Percentiles rank a stretch among this genome's conserved stretches.
phyloP scores from a whole-genome alignment of 75 land plant species.

The Ceratopteris richardii region DNA sequence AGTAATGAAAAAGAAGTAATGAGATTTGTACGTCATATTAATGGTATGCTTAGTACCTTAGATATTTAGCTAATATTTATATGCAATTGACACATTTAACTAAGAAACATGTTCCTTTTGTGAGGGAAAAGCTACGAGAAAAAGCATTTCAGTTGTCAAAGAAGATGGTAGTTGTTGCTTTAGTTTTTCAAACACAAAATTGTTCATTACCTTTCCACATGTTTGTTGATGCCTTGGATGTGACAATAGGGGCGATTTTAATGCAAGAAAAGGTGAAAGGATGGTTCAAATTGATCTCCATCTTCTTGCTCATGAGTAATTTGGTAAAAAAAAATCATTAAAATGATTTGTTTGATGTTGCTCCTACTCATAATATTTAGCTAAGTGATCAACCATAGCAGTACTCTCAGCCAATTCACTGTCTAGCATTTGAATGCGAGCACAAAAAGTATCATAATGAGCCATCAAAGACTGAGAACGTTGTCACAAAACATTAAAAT shows the following conservation, averaged over 20 bases:
- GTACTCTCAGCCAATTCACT: too few relatives aligned
- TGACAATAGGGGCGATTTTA: constrained; percentile 3
- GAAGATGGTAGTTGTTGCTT: not conserved
- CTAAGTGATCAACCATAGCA: too few relatives aligned
- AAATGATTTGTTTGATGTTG: too few relatives aligned
- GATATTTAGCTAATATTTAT: not conserved
- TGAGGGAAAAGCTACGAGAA: not conserved
- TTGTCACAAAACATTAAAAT: too few relatives aligned
- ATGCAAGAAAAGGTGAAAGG: not conserved
- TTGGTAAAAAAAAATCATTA: too few relatives aligned
- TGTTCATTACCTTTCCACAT: not conserved
- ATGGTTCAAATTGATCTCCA: too few relatives aligned
- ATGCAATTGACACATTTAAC: not conserved
- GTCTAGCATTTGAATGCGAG: too few relatives aligned
- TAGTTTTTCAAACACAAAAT: not conserved
- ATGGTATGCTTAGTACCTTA: not conserved
- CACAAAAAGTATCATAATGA: too few relatives aligned
- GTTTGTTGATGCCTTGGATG: constrained; percentile 2
- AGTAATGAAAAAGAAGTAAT: not conserved
- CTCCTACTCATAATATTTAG: too few relatives aligned
- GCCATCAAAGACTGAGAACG: too few relatives aligned
- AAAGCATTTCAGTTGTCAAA: constrained; percentile 2
- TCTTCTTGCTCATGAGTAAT: too few relatives aligned
- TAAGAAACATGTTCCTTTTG: not conserved
- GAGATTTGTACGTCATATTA: not conserved